A percentile compares a stretch with the other conserved stretches of the same genome.
These are phyloP conservation scores for Anethum foeniculum DNA, from an alignment of 140 eudicot genomes.

Conservation along the genomic window DNA sequence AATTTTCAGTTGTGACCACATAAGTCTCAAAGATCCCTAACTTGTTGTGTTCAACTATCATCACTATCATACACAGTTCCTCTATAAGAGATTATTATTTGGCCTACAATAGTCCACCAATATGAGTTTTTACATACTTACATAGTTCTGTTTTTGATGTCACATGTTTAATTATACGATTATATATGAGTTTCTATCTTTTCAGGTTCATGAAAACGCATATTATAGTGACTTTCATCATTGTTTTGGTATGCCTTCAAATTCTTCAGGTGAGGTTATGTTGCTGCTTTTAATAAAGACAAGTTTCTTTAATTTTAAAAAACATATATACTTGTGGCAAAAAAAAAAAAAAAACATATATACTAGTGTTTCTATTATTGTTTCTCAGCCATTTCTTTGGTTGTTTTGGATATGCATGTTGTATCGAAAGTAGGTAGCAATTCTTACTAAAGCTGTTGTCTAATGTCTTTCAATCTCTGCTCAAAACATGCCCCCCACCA, in stretches of 20 bases:
- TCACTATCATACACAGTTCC: neutral
- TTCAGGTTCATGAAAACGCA: slow-evolving; percentile 94
- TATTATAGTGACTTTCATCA: slow-evolving; percentile 85
- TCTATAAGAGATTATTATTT: neutral
- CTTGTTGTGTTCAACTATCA: neutral
- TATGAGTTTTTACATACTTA: too few species aligned
- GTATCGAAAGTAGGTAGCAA: neutral
- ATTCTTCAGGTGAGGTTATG: slow-evolving; percentile 41
- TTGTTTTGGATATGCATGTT: neutral
- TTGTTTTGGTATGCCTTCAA: slow-evolving; percentile 72
- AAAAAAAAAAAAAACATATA: too few species aligned
- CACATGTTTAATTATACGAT: neutral
- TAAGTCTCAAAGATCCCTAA: neutral
- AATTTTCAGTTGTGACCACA: neutral
- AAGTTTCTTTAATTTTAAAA: neutral
- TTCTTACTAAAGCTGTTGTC: neutral
- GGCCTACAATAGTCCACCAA: neutral
- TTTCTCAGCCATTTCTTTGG: neutral
- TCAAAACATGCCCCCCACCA: neutral
- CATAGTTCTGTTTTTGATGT: neutral
- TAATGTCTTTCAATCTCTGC: neutral
- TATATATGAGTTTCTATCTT: slow-evolving; percentile 12
- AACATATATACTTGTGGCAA: neutral
- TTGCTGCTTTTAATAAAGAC: neutral
- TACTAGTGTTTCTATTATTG: neutral